Evolutionary conservation across 495 filamentous ascomycete species (phyloP), one percentile per base, ranked within the genome.

Genomic region (Stereocaulon alpinum): DNA sequence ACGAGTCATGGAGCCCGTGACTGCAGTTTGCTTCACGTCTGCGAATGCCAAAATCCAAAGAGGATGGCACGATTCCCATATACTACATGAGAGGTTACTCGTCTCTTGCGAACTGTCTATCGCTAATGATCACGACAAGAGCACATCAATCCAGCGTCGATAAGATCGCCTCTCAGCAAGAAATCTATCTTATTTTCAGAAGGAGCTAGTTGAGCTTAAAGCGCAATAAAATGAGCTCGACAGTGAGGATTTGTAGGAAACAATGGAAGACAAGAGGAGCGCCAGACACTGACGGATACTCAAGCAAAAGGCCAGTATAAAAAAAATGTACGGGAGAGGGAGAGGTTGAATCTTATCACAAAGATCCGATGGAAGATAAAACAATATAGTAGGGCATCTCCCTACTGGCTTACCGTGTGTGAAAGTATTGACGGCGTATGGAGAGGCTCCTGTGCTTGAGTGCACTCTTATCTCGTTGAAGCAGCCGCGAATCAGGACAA

Each of bases 131-230:
- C 6, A 18, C 15, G 51, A 61, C 20, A 55, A 61, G 18, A 61
- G 54, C 30, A 56, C 52, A n/a, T 48, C 62, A 0, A 61, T 64
- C 4, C 61, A 56, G 22, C 22, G 59, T 30, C 34, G 58, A 4
- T 61, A 61, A 43, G 59, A 61, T 47, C 58, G 58, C 29, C 43
- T 64, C 24, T 53, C 48, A n/a, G 59, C 62, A 12, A 61, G 62
- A 18, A 64, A 61, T 52, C 51, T 64, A 7, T 40, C 61, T 9
- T 61, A 64, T 51, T 6, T 61, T 1, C 62, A 64, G 40, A 60
- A 27, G 37, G 62, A 64, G 40, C 32, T 64, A 7, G 50, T 47
- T 11, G 62, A 53, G 24, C 50, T 64, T 37, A 50, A 64, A 27
- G 51, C 45, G 17, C 24, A 22, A 40, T 59, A 61, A 49, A 50